A percentile compares a stretch with the other conserved stretches of the same genome.
Conservation (phyloP, 805 yeast genomes). For the Metschnikowia cubensis region DNA sequence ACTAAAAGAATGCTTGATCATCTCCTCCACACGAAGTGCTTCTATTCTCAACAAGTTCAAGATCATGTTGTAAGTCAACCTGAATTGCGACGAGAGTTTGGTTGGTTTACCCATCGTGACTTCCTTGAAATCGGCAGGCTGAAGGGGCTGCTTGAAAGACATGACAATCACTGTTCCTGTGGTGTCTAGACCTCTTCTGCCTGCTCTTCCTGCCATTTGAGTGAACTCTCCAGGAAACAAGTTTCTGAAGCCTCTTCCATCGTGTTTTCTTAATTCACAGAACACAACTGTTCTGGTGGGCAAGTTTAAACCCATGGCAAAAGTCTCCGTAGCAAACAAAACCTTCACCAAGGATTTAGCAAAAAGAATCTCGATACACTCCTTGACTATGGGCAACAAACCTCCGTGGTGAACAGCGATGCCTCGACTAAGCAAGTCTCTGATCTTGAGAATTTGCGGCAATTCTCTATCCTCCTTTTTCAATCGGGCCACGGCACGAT, state of each 20-base stretch:
- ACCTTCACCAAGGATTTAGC: conserved; percentile 84
- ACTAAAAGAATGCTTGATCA: conserved; percentile 93
- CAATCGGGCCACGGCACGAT: conserved; percentile 79
- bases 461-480: conserved; percentile 89
- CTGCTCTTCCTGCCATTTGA: conserved; percentile 99
- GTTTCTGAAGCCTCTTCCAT: conserved; percentile 77
- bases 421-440: conserved; percentile 84
- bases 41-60: conserved; percentile 87
- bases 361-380: conserved; percentile 86
- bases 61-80: conserved; percentile 94
- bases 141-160: conserved; percentile 68
- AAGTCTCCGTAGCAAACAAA: conserved; percentile 94
- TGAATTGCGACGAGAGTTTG: conserved; percentile 83
- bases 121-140: conserved; percentile 59
- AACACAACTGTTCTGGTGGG: conserved; percentile 97
- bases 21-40: conserved; percentile 94
- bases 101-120: conserved; percentile 89
- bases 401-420: conserved; percentile 98
- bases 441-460: conserved; percentile 82
- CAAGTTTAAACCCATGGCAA: conserved; percentile 96
- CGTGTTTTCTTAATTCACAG: conserved; percentile 81
- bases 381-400: conserved; percentile 85
- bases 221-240: conserved; percentile 95
- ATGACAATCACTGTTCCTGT: conserved; percentile 94
- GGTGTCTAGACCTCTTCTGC: conserved; percentile 91